phyloP scores from a whole-genome alignment of 2,329 filamentous ascomycete species.

The Penicillium aurantiogriseum region DNA sequence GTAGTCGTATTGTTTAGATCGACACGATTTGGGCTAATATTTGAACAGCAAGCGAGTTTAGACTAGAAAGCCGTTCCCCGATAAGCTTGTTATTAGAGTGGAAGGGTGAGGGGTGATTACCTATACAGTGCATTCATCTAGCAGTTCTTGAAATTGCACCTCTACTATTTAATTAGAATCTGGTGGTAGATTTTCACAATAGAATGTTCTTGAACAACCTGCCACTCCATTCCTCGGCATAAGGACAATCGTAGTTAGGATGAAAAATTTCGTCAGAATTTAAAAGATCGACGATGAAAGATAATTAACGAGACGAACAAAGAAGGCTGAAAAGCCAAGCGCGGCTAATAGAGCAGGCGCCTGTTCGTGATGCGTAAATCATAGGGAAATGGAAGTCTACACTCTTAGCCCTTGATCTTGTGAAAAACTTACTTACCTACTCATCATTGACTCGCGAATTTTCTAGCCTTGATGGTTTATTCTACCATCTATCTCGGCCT shows the following conservation, averaged over 20 bases:
- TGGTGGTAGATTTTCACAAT: neutral
- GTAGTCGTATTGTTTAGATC: too few relatives aligned
- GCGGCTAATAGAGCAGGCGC: neutral
- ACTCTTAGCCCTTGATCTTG: neutral
- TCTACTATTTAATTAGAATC: neutral
- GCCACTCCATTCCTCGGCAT: neutral
- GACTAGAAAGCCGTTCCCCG: too few relatives aligned
- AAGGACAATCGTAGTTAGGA: neutral
- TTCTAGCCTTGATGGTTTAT: neutral
- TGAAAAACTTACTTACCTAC: neutral
- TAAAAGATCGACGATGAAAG: neutral
- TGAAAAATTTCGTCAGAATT: neutral
- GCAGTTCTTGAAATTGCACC: too few relatives aligned
- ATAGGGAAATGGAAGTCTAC: neutral
- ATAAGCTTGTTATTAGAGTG: too few relatives aligned
- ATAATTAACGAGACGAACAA: neutral
- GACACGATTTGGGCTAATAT: too few relatives aligned
- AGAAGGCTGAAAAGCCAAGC: neutral
- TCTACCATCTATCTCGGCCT: neutral
- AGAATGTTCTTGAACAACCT: neutral
- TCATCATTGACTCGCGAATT: too few relatives aligned
- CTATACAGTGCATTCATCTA: too few relatives aligned
- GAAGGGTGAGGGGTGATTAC: too few relatives aligned
- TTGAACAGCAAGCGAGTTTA: too few relatives aligned
- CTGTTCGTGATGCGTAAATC: neutral